These are phyloP conservation scores for Deinandra increscens DNA, from an alignment of 129 eudicot genomes.

Conservation along the genomic window DNA sequence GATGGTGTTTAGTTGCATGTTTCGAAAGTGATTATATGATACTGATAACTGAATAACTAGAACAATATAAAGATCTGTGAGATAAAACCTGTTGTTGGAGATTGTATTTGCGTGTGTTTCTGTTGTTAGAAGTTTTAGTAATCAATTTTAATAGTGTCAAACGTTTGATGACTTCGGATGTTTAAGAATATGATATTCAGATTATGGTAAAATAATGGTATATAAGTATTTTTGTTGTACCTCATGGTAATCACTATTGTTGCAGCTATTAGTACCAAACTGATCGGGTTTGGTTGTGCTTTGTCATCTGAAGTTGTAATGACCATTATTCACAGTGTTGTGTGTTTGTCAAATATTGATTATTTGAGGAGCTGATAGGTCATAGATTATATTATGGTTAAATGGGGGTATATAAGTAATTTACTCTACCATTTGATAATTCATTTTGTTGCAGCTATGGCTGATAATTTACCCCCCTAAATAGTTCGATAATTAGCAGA, in stretches of 20 bases:
- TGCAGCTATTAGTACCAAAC: neutral
- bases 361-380: neutral
- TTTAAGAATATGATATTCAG: neutral
- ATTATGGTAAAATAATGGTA: constrained; percentile 3
- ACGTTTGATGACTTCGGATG: neutral
- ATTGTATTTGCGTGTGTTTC: neutral
- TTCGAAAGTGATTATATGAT: constrained; percentile 10
- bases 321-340: neutral
- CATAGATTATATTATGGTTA: neutral
- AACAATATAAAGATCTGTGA: neutral
- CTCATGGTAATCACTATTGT: neutral
- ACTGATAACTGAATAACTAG: neutral
- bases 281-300: neutral
- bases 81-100: constrained; percentile 9
- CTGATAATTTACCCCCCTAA: neutral
- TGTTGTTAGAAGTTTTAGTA: neutral
- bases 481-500: neutral
- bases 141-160: neutral
- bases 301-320: neutral
- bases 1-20: constrained; percentile 11
- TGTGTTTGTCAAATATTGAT: neutral
- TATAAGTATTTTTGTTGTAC: neutral
- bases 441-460: neutral
- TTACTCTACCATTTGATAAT: neutral
- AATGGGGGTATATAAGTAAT: neutral